Base-by-base conservation (phyloP, 345 rosid species). In the Corymbia maculata region DNA sequence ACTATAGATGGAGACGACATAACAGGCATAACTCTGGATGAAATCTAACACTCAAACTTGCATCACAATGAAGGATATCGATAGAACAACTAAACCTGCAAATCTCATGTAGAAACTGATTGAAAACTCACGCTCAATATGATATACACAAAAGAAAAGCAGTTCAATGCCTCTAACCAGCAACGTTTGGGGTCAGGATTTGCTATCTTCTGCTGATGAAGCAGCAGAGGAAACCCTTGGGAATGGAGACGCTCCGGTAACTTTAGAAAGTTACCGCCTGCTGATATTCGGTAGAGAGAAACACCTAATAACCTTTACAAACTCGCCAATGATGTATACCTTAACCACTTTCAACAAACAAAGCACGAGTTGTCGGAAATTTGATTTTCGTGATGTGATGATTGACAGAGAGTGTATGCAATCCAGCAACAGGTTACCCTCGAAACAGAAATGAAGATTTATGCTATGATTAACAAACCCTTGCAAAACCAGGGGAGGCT, bases 401-500 rank as follows among this genome's bases (percentile, higher is more conserved):
- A 61, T 32, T 49, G 79, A 42, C 30, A 8, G 79, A 68, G 68
- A 44, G 44, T 16, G 24, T 32, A 68, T 32, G 44, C 79, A 32
- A 28, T 61, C 16, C 13, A 28, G 70, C 70, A 1, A 32, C 79
- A 15, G 79, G 7, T 36, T 32, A 30, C 44, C 79, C 79, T 49
- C 45, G n/a, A 44, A 45, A 42, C 36, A 4, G 45, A 13, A 50
- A 15, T 1, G 86, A 80, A 90, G 85, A n/a, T 89, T 1, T 2
- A 52, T 95, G 96, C 99, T 98, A 91, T 97, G 99, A 91, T 95
- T 96, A 9, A 96, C 95, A 91, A 97, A 97, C 90, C 96, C 99
- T 90, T 97, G 99, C 50, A 97, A 92, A 51, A 96, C 94, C 92
- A 96, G 70, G 28, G 98, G 98, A 42, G 98, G 97, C 87, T 93